phyloP scores from a whole-genome alignment of 805 yeast genomes.

The Candida manassasensis region DNA sequence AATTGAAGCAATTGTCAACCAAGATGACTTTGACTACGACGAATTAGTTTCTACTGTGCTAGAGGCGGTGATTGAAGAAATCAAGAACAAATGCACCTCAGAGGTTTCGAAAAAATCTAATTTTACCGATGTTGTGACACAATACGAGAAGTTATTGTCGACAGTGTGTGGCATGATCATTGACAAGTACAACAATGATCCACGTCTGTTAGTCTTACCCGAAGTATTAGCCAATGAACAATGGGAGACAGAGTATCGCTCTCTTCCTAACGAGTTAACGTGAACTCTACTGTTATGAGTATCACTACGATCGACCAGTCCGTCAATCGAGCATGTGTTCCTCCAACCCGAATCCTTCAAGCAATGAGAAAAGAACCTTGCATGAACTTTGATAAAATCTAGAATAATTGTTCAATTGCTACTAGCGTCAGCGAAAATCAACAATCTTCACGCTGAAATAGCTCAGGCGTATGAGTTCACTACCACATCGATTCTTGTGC shows the following conservation, averaged over 20 bases:
- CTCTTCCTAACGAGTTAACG: slow-evolving; percentile 8
- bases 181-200: slow-evolving; percentile 6
- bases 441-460: too few species aligned
- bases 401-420: too few species aligned
- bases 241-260: slow-evolving; percentile 13
- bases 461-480: too few species aligned
- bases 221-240: slow-evolving; percentile 11
- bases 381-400: too few species aligned
- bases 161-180: slow-evolving; percentile 7
- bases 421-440: too few species aligned
- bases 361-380: too few species aligned
- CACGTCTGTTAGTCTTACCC: slow-evolving; percentile 9
- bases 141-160: slow-evolving; percentile 5
- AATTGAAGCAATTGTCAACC: slow-evolving; percentile 1
- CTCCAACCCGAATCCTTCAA: too few species aligned
- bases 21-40: neutral
- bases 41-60: slow-evolving; percentile 1
- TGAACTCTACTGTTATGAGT: too few species aligned
- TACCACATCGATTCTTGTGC: too few species aligned
- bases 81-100: neutral
- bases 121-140: slow-evolving; percentile 6
- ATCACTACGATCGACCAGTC: too few species aligned
- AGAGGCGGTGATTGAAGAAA: slow-evolving; percentile 4
- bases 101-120: neutral
- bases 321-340: too few species aligned